Evolutionary conservation across 371 early-diverging fungal species (phyloP).

Genomic region (Paraphysoderma sedebokerense): DNA sequence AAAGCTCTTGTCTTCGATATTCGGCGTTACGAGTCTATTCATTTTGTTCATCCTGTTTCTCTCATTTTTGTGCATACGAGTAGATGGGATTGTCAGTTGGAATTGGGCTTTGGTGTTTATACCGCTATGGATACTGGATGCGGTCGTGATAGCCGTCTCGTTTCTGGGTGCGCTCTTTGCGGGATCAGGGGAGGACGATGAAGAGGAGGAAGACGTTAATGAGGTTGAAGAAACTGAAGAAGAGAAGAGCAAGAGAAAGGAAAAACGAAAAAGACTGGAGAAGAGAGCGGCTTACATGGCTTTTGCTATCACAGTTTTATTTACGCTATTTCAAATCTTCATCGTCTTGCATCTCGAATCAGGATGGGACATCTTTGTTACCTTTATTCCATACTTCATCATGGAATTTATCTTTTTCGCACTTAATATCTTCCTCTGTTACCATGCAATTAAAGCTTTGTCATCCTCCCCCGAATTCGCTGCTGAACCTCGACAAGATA

Average conservation of each 20-base stretch:
- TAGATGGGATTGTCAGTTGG: conserved; percentile 54
- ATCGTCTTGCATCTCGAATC: conserved; percentile 32
- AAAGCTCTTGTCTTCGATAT: conserved; percentile 42
- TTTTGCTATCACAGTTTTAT: too few relatives aligned
- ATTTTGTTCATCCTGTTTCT: conserved; percentile 56
- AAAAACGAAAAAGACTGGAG: conserved; percentile 7
- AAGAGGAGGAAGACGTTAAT: conserved; percentile 12
- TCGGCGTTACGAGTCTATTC: conserved; percentile 29
- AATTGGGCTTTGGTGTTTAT: conserved; percentile 51
- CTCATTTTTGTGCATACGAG: conserved; percentile 46
- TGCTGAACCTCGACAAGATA: too few relatives aligned
- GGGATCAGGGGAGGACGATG: conserved; percentile 6
- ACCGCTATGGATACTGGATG: conserved; percentile 60
- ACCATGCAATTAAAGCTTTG: too few relatives aligned
- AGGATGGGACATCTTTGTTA: conserved; percentile 29
- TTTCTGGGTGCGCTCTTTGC: conserved; percentile 1
- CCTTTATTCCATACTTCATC: conserved; percentile 56
- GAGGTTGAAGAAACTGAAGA: conserved; percentile 13
- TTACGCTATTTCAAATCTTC: conserved; percentile 38
- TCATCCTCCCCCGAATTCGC: too few relatives aligned
- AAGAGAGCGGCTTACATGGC: conserved; percentile 2
- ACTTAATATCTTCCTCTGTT: too few relatives aligned
- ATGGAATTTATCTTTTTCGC: too few relatives aligned
- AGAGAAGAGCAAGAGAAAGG: conserved; percentile 8
- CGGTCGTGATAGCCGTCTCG: conserved; percentile 15